Evolutionary conservation across 164 flowering plant genomes (phyloP).

Genomic region (Malania oleifera): DNA sequence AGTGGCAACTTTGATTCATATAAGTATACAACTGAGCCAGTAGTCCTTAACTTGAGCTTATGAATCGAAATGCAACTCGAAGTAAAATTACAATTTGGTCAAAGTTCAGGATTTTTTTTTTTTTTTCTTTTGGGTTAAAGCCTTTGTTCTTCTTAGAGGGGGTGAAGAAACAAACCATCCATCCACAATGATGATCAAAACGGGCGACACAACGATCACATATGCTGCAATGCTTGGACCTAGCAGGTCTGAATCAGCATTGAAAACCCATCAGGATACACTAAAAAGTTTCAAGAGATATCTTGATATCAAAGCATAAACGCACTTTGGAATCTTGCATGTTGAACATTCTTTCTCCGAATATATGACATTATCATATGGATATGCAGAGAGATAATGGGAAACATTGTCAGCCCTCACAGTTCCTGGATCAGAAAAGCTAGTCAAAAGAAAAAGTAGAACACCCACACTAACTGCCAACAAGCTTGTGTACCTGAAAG

Average conservation of each 20-base stretch:
- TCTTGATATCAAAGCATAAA: background rate
- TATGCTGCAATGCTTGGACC: constrained; percentile 95
- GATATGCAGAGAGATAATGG: constrained; percentile 68
- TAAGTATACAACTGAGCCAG: too few species aligned
- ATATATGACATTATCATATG: constrained; percentile 74
- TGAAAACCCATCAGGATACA: constrained; percentile 16
- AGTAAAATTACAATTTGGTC: too few species aligned
- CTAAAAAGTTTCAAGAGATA: background rate
- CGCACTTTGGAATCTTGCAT: constrained; percentile 81
- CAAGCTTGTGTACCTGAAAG: constrained; percentile 78
- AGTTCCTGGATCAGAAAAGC: constrained; percentile 98
- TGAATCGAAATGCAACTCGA: too few species aligned
- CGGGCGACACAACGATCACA: constrained; percentile 95
- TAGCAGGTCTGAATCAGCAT: constrained; percentile 68
- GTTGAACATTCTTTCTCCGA: constrained; percentile 83
- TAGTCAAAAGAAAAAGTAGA: constrained; percentile 77
- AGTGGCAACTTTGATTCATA: too few species aligned
- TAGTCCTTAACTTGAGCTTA: too few species aligned
- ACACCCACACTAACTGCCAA: constrained; percentile 80
- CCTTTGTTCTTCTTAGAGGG: too few species aligned
- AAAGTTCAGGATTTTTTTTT: too few species aligned
- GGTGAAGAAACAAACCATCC: constrained; percentile 67
- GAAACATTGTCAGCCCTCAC: constrained; percentile 71
- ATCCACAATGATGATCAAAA: constrained; percentile 98
- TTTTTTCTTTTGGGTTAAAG: too few species aligned